phyloP scores from a whole-genome alignment of 345 rosid species.

The Moricandia arvensis region DNA sequence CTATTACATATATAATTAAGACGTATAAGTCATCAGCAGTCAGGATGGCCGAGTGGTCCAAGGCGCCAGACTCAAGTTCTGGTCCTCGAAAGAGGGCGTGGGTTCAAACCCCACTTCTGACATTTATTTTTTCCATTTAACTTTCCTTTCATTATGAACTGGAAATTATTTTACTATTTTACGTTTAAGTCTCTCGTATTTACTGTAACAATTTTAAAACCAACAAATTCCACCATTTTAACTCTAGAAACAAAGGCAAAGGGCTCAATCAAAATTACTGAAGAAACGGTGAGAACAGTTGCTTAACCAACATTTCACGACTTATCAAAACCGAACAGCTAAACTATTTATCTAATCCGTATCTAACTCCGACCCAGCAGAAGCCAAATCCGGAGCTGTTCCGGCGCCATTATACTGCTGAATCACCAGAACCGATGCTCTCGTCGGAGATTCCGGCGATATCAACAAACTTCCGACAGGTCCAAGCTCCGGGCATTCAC shows the following conservation, averaged over 20 bases:
- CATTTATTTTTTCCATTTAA: not conserved
- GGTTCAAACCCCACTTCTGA: conserved; percentile 53
- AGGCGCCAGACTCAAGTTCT: conserved; percentile 90
- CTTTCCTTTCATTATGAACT: not conserved
- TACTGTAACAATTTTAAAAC: not conserved
- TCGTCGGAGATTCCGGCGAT: conserved; percentile 41
- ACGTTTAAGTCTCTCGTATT: not conserved
- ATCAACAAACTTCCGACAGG: conserved; percentile 50
- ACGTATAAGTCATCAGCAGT: conserved; percentile 10
- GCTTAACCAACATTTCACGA: too few species aligned
- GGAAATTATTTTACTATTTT: too few species aligned
- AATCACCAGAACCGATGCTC: conserved; percentile 54
- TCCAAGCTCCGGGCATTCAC: conserved; percentile 58
- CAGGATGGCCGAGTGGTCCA: conserved; percentile 90
- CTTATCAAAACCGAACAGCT: too few species aligned
- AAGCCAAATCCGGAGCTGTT: conserved; percentile 30
- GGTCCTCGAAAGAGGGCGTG: conserved; percentile 59
- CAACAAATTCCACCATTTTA: not conserved
- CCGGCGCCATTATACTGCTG: conserved; percentile 42
- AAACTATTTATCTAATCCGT: conserved; percentile 30
- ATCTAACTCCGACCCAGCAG: conserved; percentile 18
- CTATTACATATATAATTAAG: not conserved
- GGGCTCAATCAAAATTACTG: too few species aligned
- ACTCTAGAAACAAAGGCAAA: not conserved
- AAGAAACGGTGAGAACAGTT: too few species aligned